Conservation (phyloP, 2,329 filamentous ascomycete species). For the Fusarium palustre region DNA sequence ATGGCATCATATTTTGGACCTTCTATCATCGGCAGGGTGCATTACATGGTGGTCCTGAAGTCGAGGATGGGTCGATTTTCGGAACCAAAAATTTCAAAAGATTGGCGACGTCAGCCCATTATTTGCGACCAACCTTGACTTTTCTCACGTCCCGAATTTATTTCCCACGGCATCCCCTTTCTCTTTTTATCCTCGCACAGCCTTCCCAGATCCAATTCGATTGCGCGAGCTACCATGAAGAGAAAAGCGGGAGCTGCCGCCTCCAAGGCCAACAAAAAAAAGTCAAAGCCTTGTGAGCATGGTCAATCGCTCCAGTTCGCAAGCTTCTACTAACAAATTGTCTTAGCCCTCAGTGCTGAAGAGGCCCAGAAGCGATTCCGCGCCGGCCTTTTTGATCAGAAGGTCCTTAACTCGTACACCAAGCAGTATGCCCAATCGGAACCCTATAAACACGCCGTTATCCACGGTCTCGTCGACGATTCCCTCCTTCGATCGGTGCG, state of each 20-base stretch:
- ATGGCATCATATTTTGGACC: conserved; percentile 1
- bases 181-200: conserved; percentile 9
- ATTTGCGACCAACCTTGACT: conserved; percentile 30
- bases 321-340: conserved; percentile 29
- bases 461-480: conserved; percentile 82
- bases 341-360: conserved; percentile 59
- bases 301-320: conserved; percentile 18
- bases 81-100: conserved; percentile 41
- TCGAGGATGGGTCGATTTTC: conserved; percentile 46
- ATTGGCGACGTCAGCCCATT: conserved; percentile 49
- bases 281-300: conserved; percentile 61
- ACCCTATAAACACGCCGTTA: conserved; percentile 93
- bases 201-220: conserved; percentile 26
- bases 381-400: conserved; percentile 71
- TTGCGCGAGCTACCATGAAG: conserved; percentile 60
- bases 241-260: conserved; percentile 66
- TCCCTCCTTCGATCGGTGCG: conserved; percentile 86
- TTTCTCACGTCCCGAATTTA: conserved; percentile 3
- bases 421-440: conserved; percentile 71
- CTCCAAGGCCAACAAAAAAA: conserved; percentile 64
- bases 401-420: conserved; percentile 69
- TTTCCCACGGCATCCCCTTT: conserved; percentile 5
- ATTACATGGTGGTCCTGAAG: conserved; percentile 17
- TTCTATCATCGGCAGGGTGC: conserved; percentile 14
- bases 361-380: conserved; percentile 71